Evolutionary conservation across 1,284 basidiomycete genomes (phyloP).

Genomic region (Sporisorium graminicola): DNA sequence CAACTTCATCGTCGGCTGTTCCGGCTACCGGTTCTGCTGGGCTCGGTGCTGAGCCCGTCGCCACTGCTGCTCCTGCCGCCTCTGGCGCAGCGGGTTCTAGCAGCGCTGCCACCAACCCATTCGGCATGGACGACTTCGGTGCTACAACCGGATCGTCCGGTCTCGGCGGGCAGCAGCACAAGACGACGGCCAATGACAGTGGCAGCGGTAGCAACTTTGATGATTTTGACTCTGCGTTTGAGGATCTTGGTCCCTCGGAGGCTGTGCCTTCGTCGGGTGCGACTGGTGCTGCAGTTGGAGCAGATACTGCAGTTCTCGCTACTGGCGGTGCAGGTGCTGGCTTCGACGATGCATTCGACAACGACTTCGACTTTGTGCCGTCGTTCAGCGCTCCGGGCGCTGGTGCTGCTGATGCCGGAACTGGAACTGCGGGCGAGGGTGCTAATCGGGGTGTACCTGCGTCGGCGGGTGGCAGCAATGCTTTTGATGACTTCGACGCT

Average conservation of each 20-base stretch:
- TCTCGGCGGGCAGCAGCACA: slow-evolving; percentile 6
- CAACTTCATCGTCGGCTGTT: slow-evolving; percentile 26
- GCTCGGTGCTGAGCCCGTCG: slow-evolving; percentile 25
- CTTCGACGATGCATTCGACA: slow-evolving; percentile 65
- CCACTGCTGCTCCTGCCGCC: slow-evolving; percentile 20
- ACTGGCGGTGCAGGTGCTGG: slow-evolving; percentile 14
- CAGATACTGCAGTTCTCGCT: background rate
- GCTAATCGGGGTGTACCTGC: slow-evolving; percentile 2
- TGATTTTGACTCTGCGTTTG: slow-evolving; percentile 68
- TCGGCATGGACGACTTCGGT: slow-evolving; percentile 49
- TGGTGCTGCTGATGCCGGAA: slow-evolving; percentile 4
- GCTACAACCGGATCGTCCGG: slow-evolving; percentile 1
- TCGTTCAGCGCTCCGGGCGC: slow-evolving; percentile 48
- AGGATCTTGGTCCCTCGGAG: slow-evolving; percentile 60
- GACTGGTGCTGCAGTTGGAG: slow-evolving; percentile 4
- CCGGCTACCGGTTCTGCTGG: slow-evolving; percentile 21
- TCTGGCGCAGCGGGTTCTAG: no score
- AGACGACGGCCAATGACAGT: slow-evolving; percentile 23
- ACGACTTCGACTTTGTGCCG: slow-evolving; percentile 65
- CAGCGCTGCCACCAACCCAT: slow-evolving; percentile 51
- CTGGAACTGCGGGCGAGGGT: background rate
- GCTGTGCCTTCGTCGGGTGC: slow-evolving; percentile 42
- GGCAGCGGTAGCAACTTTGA: slow-evolving; percentile 56
- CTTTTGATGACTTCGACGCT: slow-evolving; percentile 61
- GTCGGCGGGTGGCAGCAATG: slow-evolving; percentile 13